Conservation (phyloP, 1,284 basidiomycete species). For the Rhizoctonia solani region DNA sequence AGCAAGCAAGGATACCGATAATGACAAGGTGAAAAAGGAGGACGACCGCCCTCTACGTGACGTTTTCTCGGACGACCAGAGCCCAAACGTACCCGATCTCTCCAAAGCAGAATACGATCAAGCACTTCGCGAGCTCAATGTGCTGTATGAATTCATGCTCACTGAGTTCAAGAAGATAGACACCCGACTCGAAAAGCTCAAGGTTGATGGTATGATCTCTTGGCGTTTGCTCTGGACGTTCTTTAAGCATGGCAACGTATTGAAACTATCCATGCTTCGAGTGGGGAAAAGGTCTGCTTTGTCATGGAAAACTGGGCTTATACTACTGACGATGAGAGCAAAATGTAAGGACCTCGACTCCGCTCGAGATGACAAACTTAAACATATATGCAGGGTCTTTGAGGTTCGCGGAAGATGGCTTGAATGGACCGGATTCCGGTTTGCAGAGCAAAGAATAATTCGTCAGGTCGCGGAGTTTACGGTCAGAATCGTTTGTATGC, state of each 20-base stretch:
- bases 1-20: neutral
- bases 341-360: slow-evolving; percentile 1
- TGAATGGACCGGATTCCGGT: slow-evolving; percentile 28
- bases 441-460: slow-evolving; percentile 25
- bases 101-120: slow-evolving; percentile 22
- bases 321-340: slow-evolving; percentile 18
- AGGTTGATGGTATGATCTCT: slow-evolving; percentile 20
- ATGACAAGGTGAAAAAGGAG: neutral
- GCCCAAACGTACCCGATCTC: slow-evolving; percentile 16
- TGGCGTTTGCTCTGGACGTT: slow-evolving; percentile 28
- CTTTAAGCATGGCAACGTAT: slow-evolving; percentile 18
- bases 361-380: neutral
- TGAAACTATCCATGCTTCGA: slow-evolving; percentile 24
- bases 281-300: slow-evolving; percentile 23
- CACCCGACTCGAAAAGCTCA: slow-evolving; percentile 15
- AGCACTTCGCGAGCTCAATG: slow-evolving; percentile 26
- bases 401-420: slow-evolving; percentile 24
- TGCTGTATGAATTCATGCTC: slow-evolving; percentile 7
- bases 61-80: slow-evolving; percentile 24
- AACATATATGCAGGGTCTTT: slow-evolving; percentile 6
- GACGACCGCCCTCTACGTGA: slow-evolving; percentile 8
- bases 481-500: neutral
- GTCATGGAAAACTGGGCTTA: slow-evolving; percentile 27
- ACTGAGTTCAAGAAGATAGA: slow-evolving; percentile 24
- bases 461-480: slow-evolving; percentile 25